Evolutionary conservation across 805 yeast species (phyloP).

Genomic region (Metschnikowia reukaufii): DNA sequence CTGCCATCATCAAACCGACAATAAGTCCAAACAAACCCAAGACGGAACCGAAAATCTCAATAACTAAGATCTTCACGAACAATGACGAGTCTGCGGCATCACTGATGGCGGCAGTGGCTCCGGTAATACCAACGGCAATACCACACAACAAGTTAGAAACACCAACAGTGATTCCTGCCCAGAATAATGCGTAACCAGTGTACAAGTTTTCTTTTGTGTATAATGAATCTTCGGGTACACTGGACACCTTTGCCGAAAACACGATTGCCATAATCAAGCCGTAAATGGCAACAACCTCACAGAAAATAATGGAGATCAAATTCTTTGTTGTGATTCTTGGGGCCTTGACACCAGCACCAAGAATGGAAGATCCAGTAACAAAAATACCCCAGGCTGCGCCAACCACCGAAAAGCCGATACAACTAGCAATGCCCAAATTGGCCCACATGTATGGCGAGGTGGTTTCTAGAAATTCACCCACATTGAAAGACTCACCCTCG

Average conservation of each 20-base stretch:
- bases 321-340: slow-evolving; percentile 98
- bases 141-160: slow-evolving; percentile 93
- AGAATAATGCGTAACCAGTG: slow-evolving; percentile 92
- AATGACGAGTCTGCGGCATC: slow-evolving; percentile 97
- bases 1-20: slow-evolving; percentile 96
- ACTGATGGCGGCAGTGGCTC: slow-evolving; percentile 96
- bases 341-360: slow-evolving; percentile 98
- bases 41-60: slow-evolving; percentile 96
- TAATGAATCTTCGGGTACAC: slow-evolving; percentile 62
- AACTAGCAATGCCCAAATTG: slow-evolving; percentile 77
- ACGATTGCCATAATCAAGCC: slow-evolving; percentile 98
- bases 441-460: slow-evolving; percentile 99
- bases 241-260: slow-evolving; percentile 80
- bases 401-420: slow-evolving; percentile 91
- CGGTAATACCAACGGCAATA: slow-evolving; percentile 94
- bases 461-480: slow-evolving; percentile 80
- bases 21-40: slow-evolving; percentile 94
- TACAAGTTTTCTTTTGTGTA: slow-evolving; percentile 82
- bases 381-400: slow-evolving; percentile 99
- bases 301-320: slow-evolving; percentile 92
- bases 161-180: slow-evolving; percentile 99
- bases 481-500: slow-evolving; percentile 86
- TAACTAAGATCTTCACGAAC: slow-evolving; percentile 92
- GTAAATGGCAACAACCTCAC: slow-evolving; percentile 98
- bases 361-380: slow-evolving; percentile 87